These are phyloP conservation scores for Amphicarpaea edgeworthii DNA, from an alignment of 306 rosid species.

Conservation along the genomic window DNA sequence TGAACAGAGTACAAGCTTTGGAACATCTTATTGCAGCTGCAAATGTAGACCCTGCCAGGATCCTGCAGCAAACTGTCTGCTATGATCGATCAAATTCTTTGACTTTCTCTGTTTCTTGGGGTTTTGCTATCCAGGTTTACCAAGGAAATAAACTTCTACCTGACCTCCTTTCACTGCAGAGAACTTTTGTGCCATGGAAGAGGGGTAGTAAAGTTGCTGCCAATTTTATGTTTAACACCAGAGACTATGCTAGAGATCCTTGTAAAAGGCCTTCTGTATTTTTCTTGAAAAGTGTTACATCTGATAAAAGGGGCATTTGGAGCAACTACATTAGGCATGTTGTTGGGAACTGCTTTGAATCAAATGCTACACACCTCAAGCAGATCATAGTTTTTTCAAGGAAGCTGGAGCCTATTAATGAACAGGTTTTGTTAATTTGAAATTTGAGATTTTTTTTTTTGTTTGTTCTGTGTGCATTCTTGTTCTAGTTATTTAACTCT, in stretches of 20 bases:
- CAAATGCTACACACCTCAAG: slow-evolving; percentile 54
- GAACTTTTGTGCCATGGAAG: slow-evolving; percentile 81
- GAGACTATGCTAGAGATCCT: slow-evolving; percentile 73
- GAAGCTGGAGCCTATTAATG: slow-evolving; percentile 66
- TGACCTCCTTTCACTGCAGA: slow-evolving; percentile 70
- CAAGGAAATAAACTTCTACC: slow-evolving; percentile 78
- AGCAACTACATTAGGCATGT: slow-evolving; percentile 64
- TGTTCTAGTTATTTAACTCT: slow-evolving; percentile 31
- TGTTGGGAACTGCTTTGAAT: slow-evolving; percentile 56
- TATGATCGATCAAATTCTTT: slow-evolving; percentile 67
- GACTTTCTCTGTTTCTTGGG: slow-evolving; percentile 91
- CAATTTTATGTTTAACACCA: slow-evolving; percentile 66
- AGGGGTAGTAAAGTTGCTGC: slow-evolving; percentile 61
- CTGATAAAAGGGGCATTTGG: slow-evolving; percentile 57
- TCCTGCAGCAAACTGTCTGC: slow-evolving; percentile 87
- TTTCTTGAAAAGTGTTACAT: slow-evolving; percentile 59
- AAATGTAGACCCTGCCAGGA: slow-evolving; percentile 75
- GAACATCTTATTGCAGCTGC: slow-evolving; percentile 74
- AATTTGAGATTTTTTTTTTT: not conserved
- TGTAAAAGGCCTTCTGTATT: slow-evolving; percentile 75
- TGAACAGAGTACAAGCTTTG: slow-evolving; percentile 71
- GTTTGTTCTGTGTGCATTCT: slow-evolving; percentile 39
- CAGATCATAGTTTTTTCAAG: slow-evolving; percentile 61
- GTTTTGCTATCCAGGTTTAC: slow-evolving; percentile 73
- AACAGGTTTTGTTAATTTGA: slow-evolving; percentile 64